Evolutionary conservation across 164 flowering plant genomes (phyloP).

Genomic region (Chimonanthus praecox): DNA sequence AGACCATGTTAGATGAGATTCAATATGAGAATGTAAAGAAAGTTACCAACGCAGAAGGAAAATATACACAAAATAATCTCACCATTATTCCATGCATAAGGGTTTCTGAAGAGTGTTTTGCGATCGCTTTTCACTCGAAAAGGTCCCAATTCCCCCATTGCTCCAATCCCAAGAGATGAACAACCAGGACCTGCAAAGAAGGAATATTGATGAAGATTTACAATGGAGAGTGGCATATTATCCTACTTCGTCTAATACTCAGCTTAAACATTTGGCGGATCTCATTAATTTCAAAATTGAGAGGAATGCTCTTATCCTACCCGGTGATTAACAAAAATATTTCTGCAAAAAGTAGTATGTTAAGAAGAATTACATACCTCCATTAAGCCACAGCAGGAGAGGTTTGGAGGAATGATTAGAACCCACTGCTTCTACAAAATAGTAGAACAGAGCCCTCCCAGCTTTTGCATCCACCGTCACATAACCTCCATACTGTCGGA

Average conservation of each 20-base stretch:
- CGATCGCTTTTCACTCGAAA: constrained; percentile 72
- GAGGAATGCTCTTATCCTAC: too few relatives aligned
- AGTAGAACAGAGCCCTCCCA: constrained; percentile 64
- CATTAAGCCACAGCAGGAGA: constrained; percentile 82
- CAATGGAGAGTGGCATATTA: too few relatives aligned
- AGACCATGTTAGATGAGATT: neutral
- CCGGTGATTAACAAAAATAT: neutral
- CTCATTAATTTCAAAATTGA: too few relatives aligned
- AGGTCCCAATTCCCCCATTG: constrained; percentile 74
- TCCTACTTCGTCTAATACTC: too few relatives aligned
- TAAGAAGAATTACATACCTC: constrained; percentile 22
- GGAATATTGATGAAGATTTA: too few relatives aligned
- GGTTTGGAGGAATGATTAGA: constrained; percentile 25
- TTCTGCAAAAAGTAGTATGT: too few relatives aligned
- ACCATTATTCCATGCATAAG: constrained; percentile 71
- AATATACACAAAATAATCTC: too few relatives aligned
- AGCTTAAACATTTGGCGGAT: too few relatives aligned
- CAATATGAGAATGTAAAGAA: too few relatives aligned
- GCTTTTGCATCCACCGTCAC: constrained; percentile 45
- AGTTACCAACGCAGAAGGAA: neutral
- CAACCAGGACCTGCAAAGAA: constrained; percentile 69
- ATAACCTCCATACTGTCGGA: constrained; percentile 75
- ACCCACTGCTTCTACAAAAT: constrained; percentile 49
- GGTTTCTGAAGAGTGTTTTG: constrained; percentile 46
- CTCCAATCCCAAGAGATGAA: constrained; percentile 76